Base-by-base conservation (phyloP, 2,329 filamentous ascomycete genomes). In the Mycosphaerella sp. region DNA sequence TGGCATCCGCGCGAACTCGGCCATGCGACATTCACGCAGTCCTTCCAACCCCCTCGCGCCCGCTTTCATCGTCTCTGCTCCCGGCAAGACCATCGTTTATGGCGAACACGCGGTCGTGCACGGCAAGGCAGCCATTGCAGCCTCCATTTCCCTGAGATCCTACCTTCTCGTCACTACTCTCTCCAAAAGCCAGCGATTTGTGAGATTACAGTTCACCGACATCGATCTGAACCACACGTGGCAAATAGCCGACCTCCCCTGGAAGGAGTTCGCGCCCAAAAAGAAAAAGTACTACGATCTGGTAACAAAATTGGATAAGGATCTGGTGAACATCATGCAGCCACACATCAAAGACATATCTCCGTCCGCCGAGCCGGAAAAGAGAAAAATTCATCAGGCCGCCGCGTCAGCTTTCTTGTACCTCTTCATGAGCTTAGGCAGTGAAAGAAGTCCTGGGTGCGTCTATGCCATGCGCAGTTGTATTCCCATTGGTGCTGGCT, bases 51-150 rank as follows among this genome's bases (percentile, higher is more conserved):
- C 82, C 1, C 79, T 85, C 74, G 79, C 93, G 72, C 90, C 91
- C 39, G 76, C 90, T 55, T 98, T 98, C 68, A 95, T 98, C 87
- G 90, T 97, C 51, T 97, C 93, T 13, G 91, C 94, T 2, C 93
- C 93, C 0, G 94, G 91, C 58, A 98, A 98, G 70, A 93, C 96
- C 66, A 98, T 98, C 68, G 88, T 97, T 47, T 97, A 91, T 72
- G 93, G 93, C 60, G 93, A 98, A 70, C 93, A 98, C 73, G 87
- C 93, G 2, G 93, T 97, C n/a, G 93, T 98, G 16, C 83, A 98
- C 66, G 90, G 90, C 66, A 97, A 96, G 80, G 83, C 89, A 60
- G 91, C 93, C 52, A 91, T 98, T 70, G 93, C 93, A 46, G 94
- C 93, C 18, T 85, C 93, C 27, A 94, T 98, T 53, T 95, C 93